These are phyloP conservation scores for Hortiboletus rubellus DNA, from an alignment of 1,284 basidiomycete genomes.

Conservation along the genomic window DNA sequence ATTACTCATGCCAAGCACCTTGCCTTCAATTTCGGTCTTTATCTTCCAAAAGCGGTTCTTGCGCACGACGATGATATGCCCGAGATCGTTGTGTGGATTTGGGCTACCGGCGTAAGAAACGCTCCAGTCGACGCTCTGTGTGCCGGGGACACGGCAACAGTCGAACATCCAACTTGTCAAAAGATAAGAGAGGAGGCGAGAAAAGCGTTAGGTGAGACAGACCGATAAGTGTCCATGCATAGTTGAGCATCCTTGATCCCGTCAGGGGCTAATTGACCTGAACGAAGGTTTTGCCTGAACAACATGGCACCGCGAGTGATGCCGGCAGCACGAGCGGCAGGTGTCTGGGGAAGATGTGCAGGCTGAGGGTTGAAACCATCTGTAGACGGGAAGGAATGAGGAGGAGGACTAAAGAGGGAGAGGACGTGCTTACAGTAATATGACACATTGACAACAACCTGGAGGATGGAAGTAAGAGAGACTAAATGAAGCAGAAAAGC, in stretches of 20 bases:
- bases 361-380: conserved; percentile 77
- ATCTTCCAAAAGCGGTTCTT: conserved; percentile 81
- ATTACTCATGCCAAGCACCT: conserved; percentile 68
- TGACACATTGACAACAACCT: conserved; percentile 81
- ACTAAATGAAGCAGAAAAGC: neutral
- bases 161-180: conserved; percentile 87
- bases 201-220: conserved; percentile 11
- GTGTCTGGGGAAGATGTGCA: conserved; percentile 52
- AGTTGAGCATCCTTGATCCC: conserved; percentile 70
- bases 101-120: conserved; percentile 64
- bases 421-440: conserved; percentile 64
- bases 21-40: conserved; percentile 53
- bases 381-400: conserved; percentile 29
- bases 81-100: conserved; percentile 58
- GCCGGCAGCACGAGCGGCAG: conserved; percentile 72
- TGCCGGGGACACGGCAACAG: conserved; percentile 80
- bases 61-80: conserved; percentile 77
- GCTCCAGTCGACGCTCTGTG: conserved; percentile 73
- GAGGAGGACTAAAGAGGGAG: neutral
- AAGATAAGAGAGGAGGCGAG: neutral
- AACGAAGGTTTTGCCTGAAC: conserved; percentile 68
- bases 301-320: conserved; percentile 70
- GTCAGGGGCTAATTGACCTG: conserved; percentile 71
- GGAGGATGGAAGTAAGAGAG: conserved; percentile 1
- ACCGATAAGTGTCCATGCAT: conserved; percentile 91